Evolutionary conservation across 139 green algal species (phyloP), one percentile per base, ranked within the genome.

Genomic region (Pseudopediastrum boryanum): DNA sequence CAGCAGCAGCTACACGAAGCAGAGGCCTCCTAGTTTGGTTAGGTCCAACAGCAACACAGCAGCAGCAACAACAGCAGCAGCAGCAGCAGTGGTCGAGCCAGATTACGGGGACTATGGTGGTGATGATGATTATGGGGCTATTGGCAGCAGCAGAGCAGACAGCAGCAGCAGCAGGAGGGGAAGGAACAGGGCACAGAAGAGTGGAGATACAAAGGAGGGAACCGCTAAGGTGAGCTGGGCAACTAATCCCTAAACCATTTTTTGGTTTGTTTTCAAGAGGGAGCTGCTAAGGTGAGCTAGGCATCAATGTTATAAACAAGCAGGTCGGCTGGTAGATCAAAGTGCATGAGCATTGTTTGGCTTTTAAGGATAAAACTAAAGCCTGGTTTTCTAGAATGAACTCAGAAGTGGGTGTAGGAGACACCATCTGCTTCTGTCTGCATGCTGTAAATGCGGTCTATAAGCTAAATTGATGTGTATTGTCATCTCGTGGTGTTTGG

Each of bases 61-160:
- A 39, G 2, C 67, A 59, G 67, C 41, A 61, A 43, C 67, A 4
- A 39, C 2, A 3, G 43, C 43, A 75, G 29, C 42, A 62, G 27
- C 65, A 73, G 8, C 41, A 59, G 31, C 69, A 76, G 48, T 41
- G 4, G 16, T 56, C 3, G 38, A 54, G 25, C 71, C 71, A 46
- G 71, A 78, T 29, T 78, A 78, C 50, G 71, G 71, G 0, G 54
- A 58, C 5, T 78, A 78, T 46, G 54, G 12, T 9, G 29, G 58
- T 46, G 21, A 31, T 59, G 66, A 74, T 35, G 61, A 69, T 36
- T 69, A 69, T n/a, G 54, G n/a, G n/a, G n/a, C n/a, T n/a, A n/a
- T n/a, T n/a, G n/a, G n/a, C n/a, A n/a, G n/a, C n/a, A n/a, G n/a
- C n/a, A n/a, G n/a, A n/a, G n/a, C n/a, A n/a, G n/a, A n/a, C n/a